Evolutionary conservation across 768 basidiomycete genomes (phyloP).

Genomic region (Chiua virens): DNA sequence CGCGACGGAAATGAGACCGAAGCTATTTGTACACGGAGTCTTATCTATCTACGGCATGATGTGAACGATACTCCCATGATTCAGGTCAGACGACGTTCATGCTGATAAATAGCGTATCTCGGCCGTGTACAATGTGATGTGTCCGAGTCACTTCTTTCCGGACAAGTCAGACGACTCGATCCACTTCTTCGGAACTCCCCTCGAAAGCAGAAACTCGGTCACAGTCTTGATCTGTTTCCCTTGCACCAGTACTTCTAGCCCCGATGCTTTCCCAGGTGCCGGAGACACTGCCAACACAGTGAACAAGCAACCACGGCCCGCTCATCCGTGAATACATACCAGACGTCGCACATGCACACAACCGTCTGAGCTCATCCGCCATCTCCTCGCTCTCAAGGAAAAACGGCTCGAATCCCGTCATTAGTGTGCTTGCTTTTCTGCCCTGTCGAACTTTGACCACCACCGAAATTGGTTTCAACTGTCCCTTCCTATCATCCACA

Average conservation of each 20-base stretch:
- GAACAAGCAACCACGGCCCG: neutral
- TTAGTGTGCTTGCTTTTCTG: constrained; percentile 70
- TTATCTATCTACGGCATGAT: too few species aligned
- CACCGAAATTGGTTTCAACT: constrained; percentile 67
- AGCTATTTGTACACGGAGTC: too few species aligned
- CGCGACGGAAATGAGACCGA: too few species aligned
- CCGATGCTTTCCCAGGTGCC: constrained; percentile 54
- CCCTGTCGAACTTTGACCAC: constrained; percentile 74
- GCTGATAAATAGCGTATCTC: too few species aligned
- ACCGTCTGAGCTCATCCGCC: constrained; percentile 73
- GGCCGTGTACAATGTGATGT: neutral
- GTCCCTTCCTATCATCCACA: constrained; percentile 62
- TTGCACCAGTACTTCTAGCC: constrained; percentile 77
- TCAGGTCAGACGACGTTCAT: too few species aligned
- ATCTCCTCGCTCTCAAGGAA: constrained; percentile 66
- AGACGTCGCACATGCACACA: constrained; percentile 79
- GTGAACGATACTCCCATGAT: too few species aligned
- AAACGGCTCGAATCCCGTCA: constrained; percentile 82
- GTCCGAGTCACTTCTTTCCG: constrained; percentile 44
- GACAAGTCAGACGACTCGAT: constrained; percentile 54
- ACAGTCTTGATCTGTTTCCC: constrained; percentile 76
- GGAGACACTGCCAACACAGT: constrained; percentile 50
- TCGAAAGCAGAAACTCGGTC: constrained; percentile 60
- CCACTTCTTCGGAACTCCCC: constrained; percentile 83
- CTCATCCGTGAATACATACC: constrained; percentile 40